A percentile compares a stretch with the other conserved stretches of the same genome.
Evolutionary conservation across 768 basidiomycete genomes (phyloP).

Genomic region (Strobilomyces confusus): DNA sequence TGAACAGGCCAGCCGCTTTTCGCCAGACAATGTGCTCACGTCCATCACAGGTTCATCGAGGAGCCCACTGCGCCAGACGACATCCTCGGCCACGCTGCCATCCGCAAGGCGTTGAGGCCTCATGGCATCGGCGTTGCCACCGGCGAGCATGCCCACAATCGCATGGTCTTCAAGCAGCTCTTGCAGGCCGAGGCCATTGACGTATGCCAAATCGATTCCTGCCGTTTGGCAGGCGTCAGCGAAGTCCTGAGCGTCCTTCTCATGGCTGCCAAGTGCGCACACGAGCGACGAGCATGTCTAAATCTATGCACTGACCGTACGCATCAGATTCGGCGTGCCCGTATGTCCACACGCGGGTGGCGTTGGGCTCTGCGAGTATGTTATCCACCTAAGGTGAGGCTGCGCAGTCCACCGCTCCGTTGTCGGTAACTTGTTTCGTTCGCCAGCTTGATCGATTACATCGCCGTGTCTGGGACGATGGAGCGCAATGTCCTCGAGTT

Average conservation of each 20-base stretch:
- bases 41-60: constrained; percentile 77
- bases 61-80: constrained; percentile 97
- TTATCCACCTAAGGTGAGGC: constrained; percentile 74
- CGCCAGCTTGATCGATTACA: constrained; percentile 84
- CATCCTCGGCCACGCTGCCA: constrained; percentile 81
- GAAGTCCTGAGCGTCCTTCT: constrained; percentile 91
- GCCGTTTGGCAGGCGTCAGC: constrained; percentile 89
- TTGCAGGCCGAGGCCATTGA: constrained; percentile 92
- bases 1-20: constrained; percentile 25
- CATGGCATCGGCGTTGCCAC: constrained; percentile 91
- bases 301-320: constrained; percentile 1
- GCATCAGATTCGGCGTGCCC: constrained; percentile 73
- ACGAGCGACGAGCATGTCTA: background rate
- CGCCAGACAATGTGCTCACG: background rate
- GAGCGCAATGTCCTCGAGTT: constrained; percentile 92
- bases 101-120: constrained; percentile 78
- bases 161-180: constrained; percentile 96
- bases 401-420: background rate
- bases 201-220: constrained; percentile 93
- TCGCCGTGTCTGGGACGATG: constrained; percentile 87
- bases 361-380: constrained; percentile 92
- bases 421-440: background rate
- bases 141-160: constrained; percentile 95
- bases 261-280: constrained; percentile 82
- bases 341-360: constrained; percentile 97